Percentiles rank a stretch among this genome's conserved stretches.
Evolutionary conservation across 2,329 filamentous ascomycete species (phyloP).

Genomic region (Alternaria arbusti): DNA sequence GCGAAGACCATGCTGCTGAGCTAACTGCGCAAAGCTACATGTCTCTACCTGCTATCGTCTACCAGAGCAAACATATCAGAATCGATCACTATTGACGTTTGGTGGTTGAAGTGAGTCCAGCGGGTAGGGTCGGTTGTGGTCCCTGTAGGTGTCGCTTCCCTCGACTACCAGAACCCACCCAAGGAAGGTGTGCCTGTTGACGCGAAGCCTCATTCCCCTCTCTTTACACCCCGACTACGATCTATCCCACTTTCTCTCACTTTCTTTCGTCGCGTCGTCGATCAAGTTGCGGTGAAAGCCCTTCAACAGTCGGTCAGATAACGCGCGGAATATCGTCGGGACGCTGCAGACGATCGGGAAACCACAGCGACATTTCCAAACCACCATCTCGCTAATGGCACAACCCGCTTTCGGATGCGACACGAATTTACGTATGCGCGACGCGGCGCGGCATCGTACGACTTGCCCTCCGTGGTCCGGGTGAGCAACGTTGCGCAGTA

Average conservation of each 20-base stretch:
- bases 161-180: not conserved
- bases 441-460: conserved; percentile 3
- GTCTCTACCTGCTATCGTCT: not conserved
- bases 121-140: not conserved
- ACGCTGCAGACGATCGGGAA: conserved; percentile 3
- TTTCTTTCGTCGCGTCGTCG: not conserved
- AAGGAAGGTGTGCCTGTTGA: not conserved
- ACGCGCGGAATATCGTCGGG: not conserved
- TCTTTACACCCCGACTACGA: not conserved
- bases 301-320: conserved; percentile 15
- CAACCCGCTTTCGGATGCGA: conserved; percentile 1
- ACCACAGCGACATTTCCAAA: not conserved
- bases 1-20: not conserved
- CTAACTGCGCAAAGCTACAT: not conserved
- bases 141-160: not conserved
- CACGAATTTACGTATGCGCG: not conserved
- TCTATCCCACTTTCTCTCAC: not conserved
- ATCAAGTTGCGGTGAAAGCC: conserved; percentile 15
- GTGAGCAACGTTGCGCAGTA: conserved; percentile 9
- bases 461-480: not conserved
- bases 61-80: not conserved
- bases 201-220: not conserved
- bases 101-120: not conserved
- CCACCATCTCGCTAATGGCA: conserved; percentile 1
- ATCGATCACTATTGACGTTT: not conserved